These are phyloP conservation scores for Marchantia paleacea DNA, from an alignment of 225 moss, liverwort and hornwort species.

Conservation along the genomic window DNA sequence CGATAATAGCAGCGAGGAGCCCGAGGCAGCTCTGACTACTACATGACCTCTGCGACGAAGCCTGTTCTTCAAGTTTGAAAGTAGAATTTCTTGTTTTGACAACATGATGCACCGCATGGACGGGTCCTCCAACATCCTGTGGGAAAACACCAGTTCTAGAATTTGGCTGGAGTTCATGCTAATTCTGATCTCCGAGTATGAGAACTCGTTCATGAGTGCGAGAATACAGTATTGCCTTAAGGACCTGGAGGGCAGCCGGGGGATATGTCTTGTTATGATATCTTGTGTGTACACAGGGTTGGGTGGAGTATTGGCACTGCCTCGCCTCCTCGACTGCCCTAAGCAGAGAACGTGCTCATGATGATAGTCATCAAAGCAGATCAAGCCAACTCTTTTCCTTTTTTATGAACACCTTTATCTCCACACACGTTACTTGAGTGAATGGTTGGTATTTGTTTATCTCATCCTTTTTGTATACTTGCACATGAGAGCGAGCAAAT, in stretches of 20 bases:
- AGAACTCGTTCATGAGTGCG: neutral
- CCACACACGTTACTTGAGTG: constrained; percentile 5
- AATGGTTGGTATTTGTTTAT: constrained; percentile 12
- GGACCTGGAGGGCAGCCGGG: neutral
- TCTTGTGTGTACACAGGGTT: constrained; percentile 4
- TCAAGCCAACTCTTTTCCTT: constrained; percentile 7
- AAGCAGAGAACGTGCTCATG: constrained; percentile 10
- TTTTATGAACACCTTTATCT: neutral
- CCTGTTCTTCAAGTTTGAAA: neutral
- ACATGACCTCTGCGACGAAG: constrained; percentile 2
- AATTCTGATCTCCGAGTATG: constrained; percentile 6
- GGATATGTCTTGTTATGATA: constrained; percentile 4
- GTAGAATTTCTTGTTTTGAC: neutral
- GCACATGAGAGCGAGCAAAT: constrained; percentile 4
- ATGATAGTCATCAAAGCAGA: neutral
- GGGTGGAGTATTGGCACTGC: constrained; percentile 1
- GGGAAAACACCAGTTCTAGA: constrained; percentile 5
- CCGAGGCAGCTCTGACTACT: constrained; percentile 31
- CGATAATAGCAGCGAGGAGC: constrained; percentile 34
- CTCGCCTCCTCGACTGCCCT: neutral
- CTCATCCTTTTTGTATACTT: constrained; percentile 2
- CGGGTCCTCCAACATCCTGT: constrained; percentile 8
- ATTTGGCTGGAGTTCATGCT: neutral
- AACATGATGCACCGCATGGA: constrained; percentile 1
- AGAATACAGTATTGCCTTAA: constrained; percentile 1